Evolutionary conservation across 257 asterid genomes (phyloP).

Genomic region (Jacaranda copaia): DNA sequence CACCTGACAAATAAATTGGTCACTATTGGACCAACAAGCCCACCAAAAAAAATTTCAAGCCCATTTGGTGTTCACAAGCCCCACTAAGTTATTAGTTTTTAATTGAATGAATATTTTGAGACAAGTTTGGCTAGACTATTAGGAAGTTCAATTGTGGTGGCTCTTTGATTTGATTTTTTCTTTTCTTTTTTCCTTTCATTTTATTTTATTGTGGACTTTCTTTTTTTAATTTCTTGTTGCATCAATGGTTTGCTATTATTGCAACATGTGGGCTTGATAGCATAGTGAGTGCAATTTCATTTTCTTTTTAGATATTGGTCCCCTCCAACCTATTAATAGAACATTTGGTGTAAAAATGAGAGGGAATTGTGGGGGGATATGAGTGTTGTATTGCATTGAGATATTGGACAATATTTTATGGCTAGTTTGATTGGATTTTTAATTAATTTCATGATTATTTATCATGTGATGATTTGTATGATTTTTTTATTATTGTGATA

Average conservation of each 20-base stretch:
- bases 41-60: neutral
- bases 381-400: too few relatives aligned
- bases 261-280: neutral
- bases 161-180: neutral
- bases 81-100: neutral
- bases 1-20: too few relatives aligned
- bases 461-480: too few relatives aligned
- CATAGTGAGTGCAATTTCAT: neutral
- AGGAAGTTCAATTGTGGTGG: neutral
- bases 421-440: too few relatives aligned
- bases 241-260: neutral
- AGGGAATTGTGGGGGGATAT: neutral
- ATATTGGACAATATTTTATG: too few relatives aligned
- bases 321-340: neutral
- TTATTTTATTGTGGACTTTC: neutral
- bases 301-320: neutral
- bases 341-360: neutral
- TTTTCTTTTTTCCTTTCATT: neutral
- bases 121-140: neutral
- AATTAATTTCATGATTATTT: too few relatives aligned
- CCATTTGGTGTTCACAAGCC: neutral
- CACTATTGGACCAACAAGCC: neutral
- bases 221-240: neutral
- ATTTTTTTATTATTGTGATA: too few relatives aligned
- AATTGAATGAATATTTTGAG: neutral